phyloP scores from a whole-genome alignment of 2,329 filamentous ascomycete species.

The Stemphylium beticola region DNA sequence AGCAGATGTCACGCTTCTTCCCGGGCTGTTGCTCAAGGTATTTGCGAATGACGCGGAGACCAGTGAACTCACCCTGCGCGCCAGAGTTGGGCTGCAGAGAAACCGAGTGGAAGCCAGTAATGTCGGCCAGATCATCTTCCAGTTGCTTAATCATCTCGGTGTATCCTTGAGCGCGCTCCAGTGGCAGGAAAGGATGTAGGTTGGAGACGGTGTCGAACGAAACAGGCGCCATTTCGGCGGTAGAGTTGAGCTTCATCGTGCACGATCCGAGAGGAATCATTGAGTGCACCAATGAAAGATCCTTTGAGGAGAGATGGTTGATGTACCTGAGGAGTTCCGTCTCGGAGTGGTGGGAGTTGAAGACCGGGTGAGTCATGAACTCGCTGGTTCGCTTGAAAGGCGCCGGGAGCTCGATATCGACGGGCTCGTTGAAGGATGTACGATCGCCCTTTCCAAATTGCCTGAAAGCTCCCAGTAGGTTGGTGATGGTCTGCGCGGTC shows the following conservation, averaged over 20 bases:
- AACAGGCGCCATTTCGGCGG: conserved; percentile 89
- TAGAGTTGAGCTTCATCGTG: conserved; percentile 98
- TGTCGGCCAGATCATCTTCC: conserved; percentile 75
- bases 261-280: conserved; percentile 98
- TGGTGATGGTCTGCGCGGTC: conserved; percentile 60
- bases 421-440: conserved; percentile 15
- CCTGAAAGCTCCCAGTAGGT: conserved; percentile 64
- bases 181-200: conserved; percentile 80
- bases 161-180: conserved; percentile 71
- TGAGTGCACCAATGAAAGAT: conserved; percentile 90
- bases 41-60: conserved; percentile 84
- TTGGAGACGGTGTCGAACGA: conserved; percentile 77
- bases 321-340: conserved; percentile 95
- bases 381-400: conserved; percentile 71
- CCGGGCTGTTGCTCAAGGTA: conserved; percentile 73
- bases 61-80: conserved; percentile 93
- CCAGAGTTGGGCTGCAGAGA: conserved; percentile 95
- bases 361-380: conserved; percentile 88
- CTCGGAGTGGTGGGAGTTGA: conserved; percentile 94
- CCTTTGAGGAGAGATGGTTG: conserved; percentile 89
- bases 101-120: conserved; percentile 89
- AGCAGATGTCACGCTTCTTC: conserved; percentile 83
- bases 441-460: conserved; percentile 47
- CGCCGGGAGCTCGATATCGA: conserved; percentile 52
- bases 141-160: conserved; percentile 72